Base-by-base conservation (phyloP, 768 basidiomycete species). In the Agrocybe pediades region DNA sequence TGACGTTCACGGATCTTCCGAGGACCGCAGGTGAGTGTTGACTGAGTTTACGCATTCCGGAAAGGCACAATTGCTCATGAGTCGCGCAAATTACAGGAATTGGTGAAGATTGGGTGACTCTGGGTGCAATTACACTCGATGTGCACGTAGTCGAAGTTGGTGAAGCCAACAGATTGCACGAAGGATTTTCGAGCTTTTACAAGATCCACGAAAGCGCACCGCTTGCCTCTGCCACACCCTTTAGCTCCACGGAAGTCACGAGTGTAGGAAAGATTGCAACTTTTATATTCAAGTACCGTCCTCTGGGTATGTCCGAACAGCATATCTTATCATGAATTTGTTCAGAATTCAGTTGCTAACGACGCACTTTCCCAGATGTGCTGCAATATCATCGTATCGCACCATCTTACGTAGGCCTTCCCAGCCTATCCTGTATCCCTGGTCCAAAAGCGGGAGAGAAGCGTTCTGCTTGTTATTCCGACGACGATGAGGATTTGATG, bases 261-360 rank as follows among this genome's bases (percentile, higher is more conserved):
- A 69, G 68, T 53, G 48, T 69, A 21, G 49, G 60, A 41, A 69
- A 69, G 56, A 66, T 69, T 44, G 68, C 68, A 16, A 69, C 66
- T 25, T 69, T 69, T 47, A 54, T 64, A 6, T 69, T 69, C 62
- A 66, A 65, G 19, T 69, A 69, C 51, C 62, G 68, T 51, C 65
- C 68, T 43, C 40, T 65, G 49, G 61, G 65, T 66, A 48, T 41
- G 64, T 58, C 26, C 21, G n/a, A n/a, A 13, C 48, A 20, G 47
- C 20, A 5, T 41, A 29, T 42, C 15, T 19, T 40, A 41, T 19
- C 20, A 24, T 20, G 41, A 25, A 11, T 20, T 48, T 29, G 9
- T 21, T 9, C n/a, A 27, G 16, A 27, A 26, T 41, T 51, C 17
- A 45, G 41, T 16, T 57, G 36, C n/a, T 46, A 25, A 41, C 13